Evolutionary conservation across 2,329 filamentous ascomycete species (phyloP).

Genomic region (Aspergillus phoenicis): DNA sequence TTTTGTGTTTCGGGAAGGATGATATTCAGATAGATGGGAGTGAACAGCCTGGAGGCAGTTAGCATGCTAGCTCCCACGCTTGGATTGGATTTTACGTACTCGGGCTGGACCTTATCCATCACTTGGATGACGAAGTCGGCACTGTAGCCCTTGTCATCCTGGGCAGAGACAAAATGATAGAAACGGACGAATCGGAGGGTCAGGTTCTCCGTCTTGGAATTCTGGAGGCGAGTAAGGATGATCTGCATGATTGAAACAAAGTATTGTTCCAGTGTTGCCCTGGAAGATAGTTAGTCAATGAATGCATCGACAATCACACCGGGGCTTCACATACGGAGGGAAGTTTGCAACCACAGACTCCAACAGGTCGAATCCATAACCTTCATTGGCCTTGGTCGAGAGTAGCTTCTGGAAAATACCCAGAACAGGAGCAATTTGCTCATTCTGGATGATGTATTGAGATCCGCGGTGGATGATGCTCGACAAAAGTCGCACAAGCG

Average conservation of each 20-base stretch:
- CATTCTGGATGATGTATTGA: slow-evolving; percentile 71
- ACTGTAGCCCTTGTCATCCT: slow-evolving; percentile 78
- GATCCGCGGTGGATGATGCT: slow-evolving; percentile 80
- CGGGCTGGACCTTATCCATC: slow-evolving; percentile 76
- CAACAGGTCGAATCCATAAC: slow-evolving; percentile 84
- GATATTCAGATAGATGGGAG: slow-evolving; percentile 80
- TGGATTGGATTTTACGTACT: slow-evolving; percentile 46
- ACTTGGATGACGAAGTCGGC: slow-evolving; percentile 88
- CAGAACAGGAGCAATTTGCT: slow-evolving; percentile 85
- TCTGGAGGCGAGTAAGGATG: slow-evolving; percentile 72
- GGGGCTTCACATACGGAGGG: slow-evolving; percentile 60
- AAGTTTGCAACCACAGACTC: slow-evolving; percentile 77
- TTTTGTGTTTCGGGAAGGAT: slow-evolving; percentile 89
- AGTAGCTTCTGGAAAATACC: slow-evolving; percentile 94
- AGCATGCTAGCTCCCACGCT: slow-evolving; percentile 12
- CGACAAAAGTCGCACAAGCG: slow-evolving; percentile 79
- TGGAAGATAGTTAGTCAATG: slow-evolving; percentile 35
- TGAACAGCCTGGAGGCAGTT: slow-evolving; percentile 64
- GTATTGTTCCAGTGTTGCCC: slow-evolving; percentile 69
- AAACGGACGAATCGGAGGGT: slow-evolving; percentile 87
- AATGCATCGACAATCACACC: background rate
- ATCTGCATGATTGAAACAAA: slow-evolving; percentile 79
- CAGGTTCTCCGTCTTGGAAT: slow-evolving; percentile 79
- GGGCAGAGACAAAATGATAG: slow-evolving; percentile 87
- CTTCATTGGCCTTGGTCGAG: slow-evolving; percentile 78